phyloP scores from a whole-genome alignment of 345 rosid genomes.

The Gossypium rotundifolium region DNA sequence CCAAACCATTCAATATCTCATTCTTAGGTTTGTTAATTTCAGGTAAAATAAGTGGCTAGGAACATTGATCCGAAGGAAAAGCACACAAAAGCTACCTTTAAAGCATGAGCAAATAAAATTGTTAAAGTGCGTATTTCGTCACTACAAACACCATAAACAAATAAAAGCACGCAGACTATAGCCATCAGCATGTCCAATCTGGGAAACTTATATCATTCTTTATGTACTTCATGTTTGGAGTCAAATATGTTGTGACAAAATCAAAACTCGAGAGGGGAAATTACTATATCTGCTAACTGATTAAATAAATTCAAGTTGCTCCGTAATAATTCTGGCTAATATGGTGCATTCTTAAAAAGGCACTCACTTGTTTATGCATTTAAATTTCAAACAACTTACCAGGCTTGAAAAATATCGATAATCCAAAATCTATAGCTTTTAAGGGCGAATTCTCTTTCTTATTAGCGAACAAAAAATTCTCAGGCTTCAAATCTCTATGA shows the following conservation, averaged over 20 bases:
- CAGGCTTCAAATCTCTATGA: conserved; percentile 98
- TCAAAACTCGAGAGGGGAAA: neutral
- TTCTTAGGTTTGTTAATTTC: conserved; percentile 5
- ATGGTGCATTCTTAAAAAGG: neutral
- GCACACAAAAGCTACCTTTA: neutral
- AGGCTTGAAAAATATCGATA: conserved; percentile 97
- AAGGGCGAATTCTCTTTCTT: conserved; percentile 99
- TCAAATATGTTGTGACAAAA: neutral
- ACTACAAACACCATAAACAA: neutral
- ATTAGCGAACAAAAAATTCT: conserved; percentile 91
- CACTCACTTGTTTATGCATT: neutral
- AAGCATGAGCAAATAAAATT: neutral
- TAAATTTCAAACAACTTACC: conserved; percentile 37
- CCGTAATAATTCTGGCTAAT: neutral
- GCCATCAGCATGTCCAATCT: neutral
- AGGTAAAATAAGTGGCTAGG: neutral
- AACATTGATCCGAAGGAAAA: neutral
- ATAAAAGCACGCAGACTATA: neutral
- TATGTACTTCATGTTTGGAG: too few species aligned
- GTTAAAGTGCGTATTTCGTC: neutral
- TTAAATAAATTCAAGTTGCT: neutral
- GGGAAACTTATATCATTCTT: neutral
- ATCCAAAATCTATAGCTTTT: conserved; percentile 97
- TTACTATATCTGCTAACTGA: neutral
- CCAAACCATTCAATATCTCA: neutral